These are phyloP conservation scores for Collybia mongolica DNA, from an alignment of 768 basidiomycete genomes.

Conservation along the genomic window DNA sequence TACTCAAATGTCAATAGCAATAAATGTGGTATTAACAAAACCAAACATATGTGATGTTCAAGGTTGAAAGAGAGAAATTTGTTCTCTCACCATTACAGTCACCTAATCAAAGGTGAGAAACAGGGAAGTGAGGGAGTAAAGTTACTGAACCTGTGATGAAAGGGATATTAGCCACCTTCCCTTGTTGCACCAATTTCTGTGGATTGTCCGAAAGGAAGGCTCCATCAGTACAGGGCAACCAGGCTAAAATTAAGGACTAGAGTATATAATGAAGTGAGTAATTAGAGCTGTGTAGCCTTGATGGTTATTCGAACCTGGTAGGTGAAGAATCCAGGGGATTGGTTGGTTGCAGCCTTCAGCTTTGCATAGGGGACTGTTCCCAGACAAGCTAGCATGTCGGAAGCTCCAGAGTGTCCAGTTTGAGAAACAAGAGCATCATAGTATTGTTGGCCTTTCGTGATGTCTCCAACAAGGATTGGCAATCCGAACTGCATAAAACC, in stretches of 20 bases:
- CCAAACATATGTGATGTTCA: slow-evolving; percentile 42
- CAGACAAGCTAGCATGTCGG: slow-evolving; percentile 1
- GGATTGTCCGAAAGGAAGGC: slow-evolving; percentile 45
- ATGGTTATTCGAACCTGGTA: too few relatives aligned
- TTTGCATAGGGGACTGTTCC: too few relatives aligned
- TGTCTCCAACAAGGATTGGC: slow-evolving; percentile 37
- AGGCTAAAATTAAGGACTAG: too few relatives aligned
- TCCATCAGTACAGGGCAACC: slow-evolving; percentile 50
- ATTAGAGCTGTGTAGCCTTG: too few relatives aligned
- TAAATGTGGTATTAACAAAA: neutral
- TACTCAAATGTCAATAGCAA: neutral
- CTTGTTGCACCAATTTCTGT: slow-evolving; percentile 37
- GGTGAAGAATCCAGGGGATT: too few relatives aligned
- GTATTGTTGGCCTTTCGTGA: too few relatives aligned
- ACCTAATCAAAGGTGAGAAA: slow-evolving; percentile 21
- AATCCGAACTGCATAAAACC: slow-evolving; percentile 52
- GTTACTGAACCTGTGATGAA: slow-evolving; percentile 40
- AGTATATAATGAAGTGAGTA: too few relatives aligned
- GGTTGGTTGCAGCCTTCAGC: too few relatives aligned
- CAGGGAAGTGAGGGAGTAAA: neutral
- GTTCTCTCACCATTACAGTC: slow-evolving; percentile 63
- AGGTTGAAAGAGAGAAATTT: slow-evolving; percentile 39
- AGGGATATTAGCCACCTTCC: slow-evolving; percentile 46
- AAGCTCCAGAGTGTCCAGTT: slow-evolving; percentile 36
- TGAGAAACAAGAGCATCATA: slow-evolving; percentile 23